Evolutionary conservation across 305 asterid genomes (phyloP), one percentile per base, ranked within the genome.

Genomic region (Fraxinus sp.): DNA sequence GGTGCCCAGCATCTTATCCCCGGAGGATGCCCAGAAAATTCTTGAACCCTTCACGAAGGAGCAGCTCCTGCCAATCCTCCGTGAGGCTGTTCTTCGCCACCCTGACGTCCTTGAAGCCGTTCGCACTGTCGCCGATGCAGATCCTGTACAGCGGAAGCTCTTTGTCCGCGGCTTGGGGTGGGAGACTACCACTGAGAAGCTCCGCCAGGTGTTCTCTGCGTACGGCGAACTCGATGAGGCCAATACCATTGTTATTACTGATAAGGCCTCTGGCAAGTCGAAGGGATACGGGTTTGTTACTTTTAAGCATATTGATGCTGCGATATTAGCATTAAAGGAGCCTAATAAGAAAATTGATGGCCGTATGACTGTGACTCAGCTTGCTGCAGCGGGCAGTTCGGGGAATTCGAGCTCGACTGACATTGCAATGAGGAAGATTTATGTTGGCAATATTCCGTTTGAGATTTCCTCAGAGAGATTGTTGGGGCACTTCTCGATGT

Each of bases 241-340:
- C 30, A 90, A 90, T 16, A 86, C 91, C 4, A 92, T 95, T 10
- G 97, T 95, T 1, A 94, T 95, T 10, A 94, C 96, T 5, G 98
- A 95, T 62, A 94, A 95, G 92, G 86, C 81, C 59, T 62, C 97
- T 0, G 96, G 97, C 2, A 95, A 93, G 75, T 91, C 95, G 0
- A 95, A 95, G 86, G 99, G 99, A 0, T 95, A 92, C 41, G 99
- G 99, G 2, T 95, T 95, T 79, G 98, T 94, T 13, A 95, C 98
- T n/a, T 94, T 90, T 81, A 92, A 91, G 77, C 99, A 95, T 77
- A 89, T 95, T 18, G 99, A 94, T 81, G 97, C 91, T 0, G 96
- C 99, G 5, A 82, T 95, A 33, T 78, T 95, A 68, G 95, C 99
- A 7, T 79, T 94, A 5, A 93, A 90, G 79, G 97, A 93, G 75